Evolutionary conservation across 306 rosid species (phyloP), one percentile per base, ranked within the genome.

Genomic region (Leucaena leucocephala): DNA sequence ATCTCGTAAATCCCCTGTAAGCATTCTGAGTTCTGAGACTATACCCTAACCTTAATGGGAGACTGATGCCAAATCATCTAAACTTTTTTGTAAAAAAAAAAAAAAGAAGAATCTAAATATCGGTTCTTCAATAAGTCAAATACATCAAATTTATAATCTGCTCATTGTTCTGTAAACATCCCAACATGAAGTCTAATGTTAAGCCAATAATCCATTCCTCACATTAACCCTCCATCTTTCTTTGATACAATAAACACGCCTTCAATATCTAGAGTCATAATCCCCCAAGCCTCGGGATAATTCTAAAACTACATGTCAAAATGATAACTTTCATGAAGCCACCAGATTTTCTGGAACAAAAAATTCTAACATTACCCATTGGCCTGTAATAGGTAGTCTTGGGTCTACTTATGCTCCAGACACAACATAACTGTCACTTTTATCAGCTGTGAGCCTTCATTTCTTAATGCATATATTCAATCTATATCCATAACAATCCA

Each of bases 401-500:
- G n/a, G n/a, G n/a, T n/a, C n/a, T n/a, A n/a, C n/a, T n/a, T n/a
- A n/a, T 19, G 66, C 66, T 45, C 82, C 45, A 71, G 68, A 15
- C 64, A 75, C 75, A 78, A 16, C 65, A 76, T 62, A 78, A 73
- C 27, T 52, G 62, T 7, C 33, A 19, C 78, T 27, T 82, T 50
- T 57, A 52, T 68, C 69, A 55, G 65, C 58, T n/a, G 44, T 33
- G 67, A 72, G 57, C 65, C 38, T 19, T 77, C 57, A 40, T 61
- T 70, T 80, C 65, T 63, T 77, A 54, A 72, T 68, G 69, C 76
- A 73, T 38, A 74, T 42, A 83, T 21, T 75, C 16, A 63, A 69
- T 7, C 21, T 54, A 49, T 13, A 72, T 48, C 76, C 76, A 40
- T 76, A 52, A 68, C 66, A 81, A 77, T n/a, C n/a, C n/a, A n/a